phyloP scores from a whole-genome alignment of 352 stramenopile species.

The Pythium phragmitis region DNA sequence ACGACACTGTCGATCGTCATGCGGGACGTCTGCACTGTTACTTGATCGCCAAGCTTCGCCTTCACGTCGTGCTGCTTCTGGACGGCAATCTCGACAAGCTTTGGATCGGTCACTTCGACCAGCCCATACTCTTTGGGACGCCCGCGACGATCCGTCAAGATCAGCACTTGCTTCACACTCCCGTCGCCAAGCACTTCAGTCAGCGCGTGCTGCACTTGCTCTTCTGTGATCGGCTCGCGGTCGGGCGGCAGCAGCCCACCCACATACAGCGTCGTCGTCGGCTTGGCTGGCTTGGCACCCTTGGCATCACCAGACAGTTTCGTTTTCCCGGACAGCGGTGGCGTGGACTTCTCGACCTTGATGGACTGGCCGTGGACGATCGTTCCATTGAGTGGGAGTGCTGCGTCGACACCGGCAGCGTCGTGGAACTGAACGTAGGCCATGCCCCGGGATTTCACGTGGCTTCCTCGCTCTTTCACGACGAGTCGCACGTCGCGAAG shows the following conservation, averaged over 20 bases:
- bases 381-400: constrained; percentile 33
- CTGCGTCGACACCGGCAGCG: constrained; percentile 38
- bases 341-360: constrained; percentile 53
- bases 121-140: constrained; percentile 71
- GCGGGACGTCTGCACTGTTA: constrained; percentile 55
- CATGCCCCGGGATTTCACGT: constrained; percentile 70
- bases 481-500: constrained; percentile 65
- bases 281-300: constrained; percentile 9
- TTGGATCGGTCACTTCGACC: constrained; percentile 41
- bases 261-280: constrained; percentile 51
- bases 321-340: constrained; percentile 26
- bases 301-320: constrained; percentile 8
- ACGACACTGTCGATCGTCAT: constrained; percentile 68
- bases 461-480: constrained; percentile 55
- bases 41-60: constrained; percentile 40
- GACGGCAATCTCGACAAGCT: constrained; percentile 35
- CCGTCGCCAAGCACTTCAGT: constrained; percentile 38
- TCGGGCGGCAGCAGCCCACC: constrained; percentile 36
- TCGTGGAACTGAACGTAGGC: constrained; percentile 69
- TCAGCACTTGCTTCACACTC: constrained; percentile 43
- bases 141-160: constrained; percentile 55
- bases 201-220: constrained; percentile 41
- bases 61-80: constrained; percentile 33
- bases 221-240: constrained; percentile 33
- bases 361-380: constrained; percentile 41